These are phyloP conservation scores for Chlamydomonas sphaeroides DNA, from an alignment of 139 green algal species.

Conservation along the genomic window DNA sequence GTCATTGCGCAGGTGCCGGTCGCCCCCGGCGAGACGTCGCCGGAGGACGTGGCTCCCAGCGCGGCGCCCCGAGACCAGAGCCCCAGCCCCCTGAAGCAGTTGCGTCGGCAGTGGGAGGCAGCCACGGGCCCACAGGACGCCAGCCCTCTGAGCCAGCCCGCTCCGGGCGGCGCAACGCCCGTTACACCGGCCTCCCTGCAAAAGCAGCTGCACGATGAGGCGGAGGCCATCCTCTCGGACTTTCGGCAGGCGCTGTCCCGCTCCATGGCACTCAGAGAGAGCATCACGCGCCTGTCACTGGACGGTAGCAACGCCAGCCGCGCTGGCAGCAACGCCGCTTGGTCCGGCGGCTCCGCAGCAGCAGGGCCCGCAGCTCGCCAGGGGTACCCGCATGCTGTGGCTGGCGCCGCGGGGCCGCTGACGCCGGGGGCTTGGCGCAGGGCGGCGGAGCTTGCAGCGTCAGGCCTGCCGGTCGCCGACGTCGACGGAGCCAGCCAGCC, in stretches of 20 bases:
- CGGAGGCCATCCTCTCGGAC: slow-evolving; percentile 16
- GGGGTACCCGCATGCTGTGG: no score
- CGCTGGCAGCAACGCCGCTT: no score
- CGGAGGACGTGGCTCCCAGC: neutral
- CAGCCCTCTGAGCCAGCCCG: neutral
- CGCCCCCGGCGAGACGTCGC: no score
- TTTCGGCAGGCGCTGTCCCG: slow-evolving; percentile 12
- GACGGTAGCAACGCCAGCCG: neutral
- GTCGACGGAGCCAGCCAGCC: no score
- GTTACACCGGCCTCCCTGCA: neutral
- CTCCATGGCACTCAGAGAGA: neutral
- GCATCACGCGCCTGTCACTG: neutral
- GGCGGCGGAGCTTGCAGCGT: no score
- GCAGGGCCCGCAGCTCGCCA: no score
- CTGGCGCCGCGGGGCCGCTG: no score
- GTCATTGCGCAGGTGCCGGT: neutral
- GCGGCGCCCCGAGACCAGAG: neutral
- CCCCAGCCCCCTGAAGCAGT: neutral
- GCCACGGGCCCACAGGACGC: neutral
- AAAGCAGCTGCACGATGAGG: slow-evolving; percentile 12
- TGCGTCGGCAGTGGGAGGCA: neutral
- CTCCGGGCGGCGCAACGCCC: neutral
- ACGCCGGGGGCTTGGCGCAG: no score
- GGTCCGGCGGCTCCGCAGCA: no score
- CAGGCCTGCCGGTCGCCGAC: no score